phyloP scores from a whole-genome alignment of 2,329 filamentous ascomycete species.

The Pseudopithomyces maydicus region DNA sequence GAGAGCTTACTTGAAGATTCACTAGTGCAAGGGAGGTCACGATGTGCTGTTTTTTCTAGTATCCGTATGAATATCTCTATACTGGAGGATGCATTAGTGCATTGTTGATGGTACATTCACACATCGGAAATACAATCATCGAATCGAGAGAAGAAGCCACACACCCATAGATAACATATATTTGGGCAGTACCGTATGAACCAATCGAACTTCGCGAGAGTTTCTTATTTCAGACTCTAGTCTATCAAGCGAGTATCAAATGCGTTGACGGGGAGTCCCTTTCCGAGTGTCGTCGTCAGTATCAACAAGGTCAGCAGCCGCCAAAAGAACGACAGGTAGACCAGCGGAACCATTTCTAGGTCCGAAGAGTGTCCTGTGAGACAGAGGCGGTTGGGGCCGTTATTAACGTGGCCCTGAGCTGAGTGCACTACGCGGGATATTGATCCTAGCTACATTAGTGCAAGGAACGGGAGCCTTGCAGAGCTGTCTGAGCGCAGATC shows the following conservation, averaged over 20 bases:
- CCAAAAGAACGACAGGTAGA: not conserved
- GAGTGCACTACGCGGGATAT: not conserved
- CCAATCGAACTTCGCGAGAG: not conserved
- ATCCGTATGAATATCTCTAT: not conserved
- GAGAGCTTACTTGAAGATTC: not conserved
- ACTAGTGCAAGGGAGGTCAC: not conserved
- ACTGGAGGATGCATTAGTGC: not conserved
- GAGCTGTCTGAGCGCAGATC: not conserved
- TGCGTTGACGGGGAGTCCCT: conserved; percentile 1
- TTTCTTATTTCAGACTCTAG: not conserved
- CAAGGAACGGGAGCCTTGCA: not conserved
- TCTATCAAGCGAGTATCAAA: not conserved
- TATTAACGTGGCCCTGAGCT: conserved; percentile 5
- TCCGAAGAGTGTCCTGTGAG: not conserved
- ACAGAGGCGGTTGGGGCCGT: not conserved
- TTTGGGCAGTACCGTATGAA: not conserved
- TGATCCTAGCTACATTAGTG: not conserved
- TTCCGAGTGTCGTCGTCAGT: not conserved
- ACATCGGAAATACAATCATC: not conserved
- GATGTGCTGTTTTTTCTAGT: not conserved
- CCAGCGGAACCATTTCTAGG: not conserved
- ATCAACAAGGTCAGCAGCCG: not conserved
- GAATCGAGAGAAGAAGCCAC: not conserved
- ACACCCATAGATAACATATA: not conserved
- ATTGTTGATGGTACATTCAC: not conserved